Conservation (phyloP, 2,329 filamentous ascomycete species). For the Scopulariopsis brevicaulis region DNA sequence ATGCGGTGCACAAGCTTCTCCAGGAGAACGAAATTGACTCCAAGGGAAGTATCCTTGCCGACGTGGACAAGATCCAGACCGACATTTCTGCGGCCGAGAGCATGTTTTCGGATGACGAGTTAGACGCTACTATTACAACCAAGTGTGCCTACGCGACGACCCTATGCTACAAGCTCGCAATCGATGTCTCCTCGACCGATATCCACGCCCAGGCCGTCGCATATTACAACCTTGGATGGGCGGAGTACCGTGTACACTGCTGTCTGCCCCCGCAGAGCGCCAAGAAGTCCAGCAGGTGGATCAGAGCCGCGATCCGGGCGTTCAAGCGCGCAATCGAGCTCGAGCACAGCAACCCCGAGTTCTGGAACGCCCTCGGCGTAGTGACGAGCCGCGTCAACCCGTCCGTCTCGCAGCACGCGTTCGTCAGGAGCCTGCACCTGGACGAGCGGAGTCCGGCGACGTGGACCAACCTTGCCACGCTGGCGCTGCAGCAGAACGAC, state of each 20-base stretch:
- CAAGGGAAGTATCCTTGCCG: constrained; percentile 45
- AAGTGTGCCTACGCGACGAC: constrained; percentile 61
- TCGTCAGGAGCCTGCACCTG: constrained; percentile 83
- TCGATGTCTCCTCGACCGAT: constrained; percentile 62
- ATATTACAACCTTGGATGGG: constrained; percentile 95
- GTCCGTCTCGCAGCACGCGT: constrained; percentile 82
- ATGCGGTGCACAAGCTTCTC: constrained; percentile 47
- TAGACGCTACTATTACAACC: constrained; percentile 37
- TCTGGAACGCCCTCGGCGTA: constrained; percentile 94
- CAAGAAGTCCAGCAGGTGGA: constrained; percentile 53
- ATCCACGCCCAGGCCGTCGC: constrained; percentile 85
- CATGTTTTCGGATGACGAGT: constrained; percentile 27
- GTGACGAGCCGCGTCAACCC: constrained; percentile 80
- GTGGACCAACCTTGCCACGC: constrained; percentile 84
- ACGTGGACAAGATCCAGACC: constrained; percentile 53
- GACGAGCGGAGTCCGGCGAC: constrained; percentile 76
- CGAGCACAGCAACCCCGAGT: constrained; percentile 86
- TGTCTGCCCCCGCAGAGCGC: constrained; percentile 42
- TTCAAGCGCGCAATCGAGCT: constrained; percentile 96
- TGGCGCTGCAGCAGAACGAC: constrained; percentile 80
- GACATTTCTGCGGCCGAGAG: constrained; percentile 28
- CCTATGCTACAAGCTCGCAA: constrained; percentile 76
- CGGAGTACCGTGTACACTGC: constrained; percentile 70
- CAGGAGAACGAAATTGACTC: constrained; percentile 25
- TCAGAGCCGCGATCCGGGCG: constrained; percentile 73